Evolutionary conservation across 73 alveolate species (phyloP), one percentile per base, ranked within the genome.

Genomic region (Paraurostyla sp.): DNA sequence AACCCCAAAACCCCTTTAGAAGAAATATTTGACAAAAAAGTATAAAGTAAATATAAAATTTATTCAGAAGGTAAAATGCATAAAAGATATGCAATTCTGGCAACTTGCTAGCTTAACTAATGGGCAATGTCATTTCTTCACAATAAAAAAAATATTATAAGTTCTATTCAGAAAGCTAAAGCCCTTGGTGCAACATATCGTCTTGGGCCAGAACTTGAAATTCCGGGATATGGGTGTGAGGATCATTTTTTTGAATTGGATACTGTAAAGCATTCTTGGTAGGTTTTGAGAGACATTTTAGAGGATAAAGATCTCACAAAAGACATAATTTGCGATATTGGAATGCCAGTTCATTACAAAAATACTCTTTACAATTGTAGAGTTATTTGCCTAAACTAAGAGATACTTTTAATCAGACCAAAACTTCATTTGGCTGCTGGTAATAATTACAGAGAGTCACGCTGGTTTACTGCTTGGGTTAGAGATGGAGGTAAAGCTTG

Each of bases 381-480:
- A 25, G 96, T 96, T 25, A 83, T 92, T 80, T 65, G 84, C 62
- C 76, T 92, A n/a, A 76, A 89, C 51, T 82, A 94, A 62, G 86
- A 84, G 89, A 95, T 97, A 36, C 42, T 94, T 38, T 94, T 97
- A 32, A 92, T 97, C 35, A 91, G 98, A 50, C 99, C 99, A 27
- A 97, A 97, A 92, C 83, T 96, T 33, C 88, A 57, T 73, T 89
- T 97, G 45, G 99, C 98, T 1, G 93, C 94, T 40, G 99, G 94
- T 38, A 96, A 96, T 18, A 97, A 96, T 91, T 97, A 96, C 88
- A 86, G 99, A 57, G 99, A 97, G 82, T 63, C 90, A 42, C 91
- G 99, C 15, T 97, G 94, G 93, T 97, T 97, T 89, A 93, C 97
- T 0, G 98, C 99, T n/a, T 97, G 99, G 99, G 52, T 78, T 52